Evolutionary conservation across 1,139 yeast genomes (phyloP).

Genomic region (Candida albicans): DNA sequence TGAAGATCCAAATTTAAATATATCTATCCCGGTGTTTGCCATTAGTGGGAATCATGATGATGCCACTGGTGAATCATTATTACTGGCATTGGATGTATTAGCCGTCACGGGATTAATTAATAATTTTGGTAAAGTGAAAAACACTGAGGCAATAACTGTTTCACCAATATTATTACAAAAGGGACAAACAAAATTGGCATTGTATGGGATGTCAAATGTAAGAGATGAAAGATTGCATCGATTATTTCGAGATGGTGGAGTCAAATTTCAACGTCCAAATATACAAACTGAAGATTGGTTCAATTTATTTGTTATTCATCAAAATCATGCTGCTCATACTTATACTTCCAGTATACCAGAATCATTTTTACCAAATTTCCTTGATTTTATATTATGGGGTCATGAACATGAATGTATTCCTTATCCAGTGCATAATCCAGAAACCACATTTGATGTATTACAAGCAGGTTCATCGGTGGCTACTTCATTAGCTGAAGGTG

Average conservation of each 20-base stretch:
- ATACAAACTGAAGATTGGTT: constrained; percentile 69
- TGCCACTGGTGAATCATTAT: constrained; percentile 82
- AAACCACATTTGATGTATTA: constrained; percentile 71
- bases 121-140: constrained; percentile 82
- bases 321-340: constrained; percentile 79
- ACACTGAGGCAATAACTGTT: constrained; percentile 72
- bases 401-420: constrained; percentile 96
- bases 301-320: constrained; percentile 87
- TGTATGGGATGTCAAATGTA: constrained; percentile 86
- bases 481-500: constrained; percentile 86
- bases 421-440: constrained; percentile 62
- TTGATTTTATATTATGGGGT: constrained; percentile 91
- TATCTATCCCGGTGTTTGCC: constrained; percentile 90
- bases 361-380: constrained; percentile 72
- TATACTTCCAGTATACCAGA: constrained; percentile 85
- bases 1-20: constrained; percentile 86
- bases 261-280: constrained; percentile 74
- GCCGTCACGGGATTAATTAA: constrained; percentile 82
- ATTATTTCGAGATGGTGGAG: constrained; percentile 78
- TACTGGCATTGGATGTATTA: constrained; percentile 87
- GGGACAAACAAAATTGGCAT: constrained; percentile 77
- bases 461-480: constrained; percentile 97
- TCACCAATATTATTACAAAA: constrained; percentile 82
- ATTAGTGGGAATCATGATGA: constrained; percentile 98
- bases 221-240: constrained; percentile 86